A percentile compares a stretch with the other conserved stretches of the same genome.
Conservation (phyloP, 495 filamentous ascomycete genomes). For the Lophium mytilinum region DNA sequence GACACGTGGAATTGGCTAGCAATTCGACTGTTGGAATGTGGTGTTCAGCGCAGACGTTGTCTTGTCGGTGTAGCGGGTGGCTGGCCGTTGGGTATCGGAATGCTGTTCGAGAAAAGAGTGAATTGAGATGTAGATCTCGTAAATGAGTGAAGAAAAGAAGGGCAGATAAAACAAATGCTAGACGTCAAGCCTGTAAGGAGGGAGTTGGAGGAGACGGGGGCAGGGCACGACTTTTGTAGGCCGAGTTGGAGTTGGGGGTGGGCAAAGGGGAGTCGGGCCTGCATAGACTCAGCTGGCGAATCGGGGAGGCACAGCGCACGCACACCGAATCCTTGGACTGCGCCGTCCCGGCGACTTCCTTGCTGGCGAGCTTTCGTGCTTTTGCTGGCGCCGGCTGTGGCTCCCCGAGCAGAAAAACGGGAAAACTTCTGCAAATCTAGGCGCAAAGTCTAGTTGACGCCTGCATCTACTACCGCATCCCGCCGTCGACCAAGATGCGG, state of each 20-base stretch:
- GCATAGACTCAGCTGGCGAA: neutral
- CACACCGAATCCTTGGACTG: neutral
- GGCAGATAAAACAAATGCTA: neutral
- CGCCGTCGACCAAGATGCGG: neutral
- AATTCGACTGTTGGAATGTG: neutral
- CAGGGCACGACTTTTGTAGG: slow-evolving; percentile 2
- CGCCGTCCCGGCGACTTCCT: neutral
- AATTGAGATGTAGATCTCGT: no score
- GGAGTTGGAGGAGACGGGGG: slow-evolving; percentile 2
- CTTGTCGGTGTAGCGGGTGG: no score
- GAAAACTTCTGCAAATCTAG: neutral
- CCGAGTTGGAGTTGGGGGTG: neutral
- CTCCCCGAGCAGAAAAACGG: no score
- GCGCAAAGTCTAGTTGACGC: no score
- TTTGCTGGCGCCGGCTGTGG: neutral
- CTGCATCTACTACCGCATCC: neutral
- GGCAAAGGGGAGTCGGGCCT: neutral
- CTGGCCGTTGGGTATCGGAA: no score
- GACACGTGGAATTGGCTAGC: slow-evolving; percentile 2
- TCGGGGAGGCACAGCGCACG: neutral
- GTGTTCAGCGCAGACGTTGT: no score
- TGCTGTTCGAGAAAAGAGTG: no score
- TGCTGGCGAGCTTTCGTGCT: neutral
- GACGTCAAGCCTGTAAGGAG: slow-evolving; percentile 16
- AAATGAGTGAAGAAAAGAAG: no score